Percentiles rank a stretch among this genome's conserved stretches.
phyloP scores from a whole-genome alignment of 306 rosid genomes.

The Rosa persica region DNA sequence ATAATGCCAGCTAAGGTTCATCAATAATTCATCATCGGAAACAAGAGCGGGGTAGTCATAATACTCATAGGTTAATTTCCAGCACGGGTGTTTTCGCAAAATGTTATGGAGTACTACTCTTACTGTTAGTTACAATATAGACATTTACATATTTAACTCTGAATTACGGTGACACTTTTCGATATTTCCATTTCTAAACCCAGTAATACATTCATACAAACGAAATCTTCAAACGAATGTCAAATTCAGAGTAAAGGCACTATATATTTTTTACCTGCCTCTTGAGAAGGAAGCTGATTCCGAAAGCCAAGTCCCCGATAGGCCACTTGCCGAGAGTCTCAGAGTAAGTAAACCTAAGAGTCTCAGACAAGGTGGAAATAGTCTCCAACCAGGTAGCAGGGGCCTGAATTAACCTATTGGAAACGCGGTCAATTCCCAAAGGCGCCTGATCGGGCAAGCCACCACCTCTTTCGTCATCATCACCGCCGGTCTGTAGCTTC shows the following conservation, averaged over 20 bases:
- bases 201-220: background rate
- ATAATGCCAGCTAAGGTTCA: background rate
- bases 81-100: background rate
- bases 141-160: background rate
- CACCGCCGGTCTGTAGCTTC: constrained; percentile 48
- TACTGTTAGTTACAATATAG: background rate
- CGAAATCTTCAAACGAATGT: no score
- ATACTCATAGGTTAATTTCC: background rate
- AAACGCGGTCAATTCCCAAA: constrained; percentile 59
- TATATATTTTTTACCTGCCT: constrained; percentile 55
- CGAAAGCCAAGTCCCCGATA: constrained; percentile 93
- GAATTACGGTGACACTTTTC: background rate
- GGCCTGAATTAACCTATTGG: constrained; percentile 77
- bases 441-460: constrained; percentile 31
- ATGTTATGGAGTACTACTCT: background rate
- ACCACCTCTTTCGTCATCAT: constrained; percentile 38
- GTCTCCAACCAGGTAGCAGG: constrained; percentile 97
- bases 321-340: constrained; percentile 99
- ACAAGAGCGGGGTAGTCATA: background rate
- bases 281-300: constrained; percentile 86
- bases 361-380: constrained; percentile 82
- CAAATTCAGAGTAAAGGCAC: background rate
- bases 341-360: constrained; percentile 87
- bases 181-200: background rate
- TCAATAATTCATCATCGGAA: background rate